Base-by-base conservation (phyloP, 805 yeast genomes). In the Suhomyces xylopsoci region DNA sequence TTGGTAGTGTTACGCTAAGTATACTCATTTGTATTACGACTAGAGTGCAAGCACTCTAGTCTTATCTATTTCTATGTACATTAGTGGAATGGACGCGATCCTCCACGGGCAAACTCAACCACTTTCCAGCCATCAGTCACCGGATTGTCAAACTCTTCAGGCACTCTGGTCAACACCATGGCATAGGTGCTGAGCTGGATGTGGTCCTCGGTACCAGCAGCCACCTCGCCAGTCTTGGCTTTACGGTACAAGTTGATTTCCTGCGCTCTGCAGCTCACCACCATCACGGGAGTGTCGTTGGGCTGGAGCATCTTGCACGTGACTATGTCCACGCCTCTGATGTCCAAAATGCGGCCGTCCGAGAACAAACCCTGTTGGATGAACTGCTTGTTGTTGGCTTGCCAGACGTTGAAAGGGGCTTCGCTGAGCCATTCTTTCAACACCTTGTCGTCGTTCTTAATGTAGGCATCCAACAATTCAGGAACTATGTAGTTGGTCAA, bases 51-150 rank as follows among this genome's bases (percentile, higher is more conserved):
- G n/a, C n/a, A n/a, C n/a, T n/a, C n/a, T n/a, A n/a, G n/a, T n/a
- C n/a, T n/a, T n/a, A n/a, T 26, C 32, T 28, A 28, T 28, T 28
- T 28, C 30, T 42, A 47, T 49, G 9, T 48, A 40, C 54, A 49
- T 59, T 56, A 76, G 59, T 75, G 78, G 81, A 87, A 91, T 55
- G 85, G 87, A 74, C 96, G 85, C 38, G 96, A 86, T 43, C 90
- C 93, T 60, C 97, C 97, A 65, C 97, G 85, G 47, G 90, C 97
- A 67, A 93, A 89, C 74, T 93, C 98, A 64, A 93, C 71, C 51
- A 94, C 84, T 76, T 89, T 90, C 99, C 99, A 94, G 32, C 99
- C 99, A 65, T 90, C 96, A 22, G 99, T 94, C 64, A 85, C 92
- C 50, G 82, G 80, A 68, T 94, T 88, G 57, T 85, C 96, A 65